Evolutionary conservation across 2,329 filamentous ascomycete species (phyloP).

Genomic region (Zymoseptoria crescenta): DNA sequence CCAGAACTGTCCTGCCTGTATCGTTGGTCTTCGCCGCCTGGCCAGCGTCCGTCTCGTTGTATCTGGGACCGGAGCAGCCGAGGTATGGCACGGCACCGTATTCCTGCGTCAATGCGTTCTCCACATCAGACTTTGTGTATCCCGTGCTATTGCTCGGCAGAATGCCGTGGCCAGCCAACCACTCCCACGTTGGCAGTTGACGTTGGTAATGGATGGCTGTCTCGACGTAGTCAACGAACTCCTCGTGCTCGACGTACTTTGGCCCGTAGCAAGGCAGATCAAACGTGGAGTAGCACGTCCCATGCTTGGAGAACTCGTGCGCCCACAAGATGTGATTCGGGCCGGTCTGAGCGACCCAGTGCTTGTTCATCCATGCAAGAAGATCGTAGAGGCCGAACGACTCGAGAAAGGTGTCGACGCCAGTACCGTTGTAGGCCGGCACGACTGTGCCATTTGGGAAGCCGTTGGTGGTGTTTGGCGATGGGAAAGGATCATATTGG

Average conservation of each 20-base stretch:
- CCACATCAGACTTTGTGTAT: conserved; percentile 48
- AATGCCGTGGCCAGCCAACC: conserved; percentile 50
- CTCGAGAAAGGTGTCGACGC: conserved; percentile 52
- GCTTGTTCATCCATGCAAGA: conserved; percentile 57
- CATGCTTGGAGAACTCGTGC: conserved; percentile 23
- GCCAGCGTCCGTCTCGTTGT: conserved; percentile 53
- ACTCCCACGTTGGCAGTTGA: conserved; percentile 52
- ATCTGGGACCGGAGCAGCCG: conserved; percentile 53
- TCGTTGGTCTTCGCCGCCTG: conserved; percentile 42
- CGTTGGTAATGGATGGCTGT: conserved; percentile 52
- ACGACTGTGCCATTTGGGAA: conserved; percentile 45
- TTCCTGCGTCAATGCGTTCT: conserved; percentile 41
- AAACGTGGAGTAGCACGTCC: conserved; percentile 59
- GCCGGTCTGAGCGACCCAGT: conserved; percentile 53
- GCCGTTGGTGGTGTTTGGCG: conserved; percentile 56
- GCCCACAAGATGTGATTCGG: conserved; percentile 56
- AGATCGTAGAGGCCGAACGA: conserved; percentile 53
- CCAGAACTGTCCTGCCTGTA: conserved; percentile 49
- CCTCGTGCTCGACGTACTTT: conserved; percentile 47
- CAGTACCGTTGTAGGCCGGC: conserved; percentile 50
- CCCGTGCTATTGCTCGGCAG: conserved; percentile 50
- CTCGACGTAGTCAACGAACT: conserved; percentile 57
- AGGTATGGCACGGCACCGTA: conserved; percentile 53
- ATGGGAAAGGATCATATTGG: conserved; percentile 53
- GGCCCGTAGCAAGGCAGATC: conserved; percentile 58